Conservation (phyloP, 805 yeast species). For the Torulaspora franciscae region DNA sequence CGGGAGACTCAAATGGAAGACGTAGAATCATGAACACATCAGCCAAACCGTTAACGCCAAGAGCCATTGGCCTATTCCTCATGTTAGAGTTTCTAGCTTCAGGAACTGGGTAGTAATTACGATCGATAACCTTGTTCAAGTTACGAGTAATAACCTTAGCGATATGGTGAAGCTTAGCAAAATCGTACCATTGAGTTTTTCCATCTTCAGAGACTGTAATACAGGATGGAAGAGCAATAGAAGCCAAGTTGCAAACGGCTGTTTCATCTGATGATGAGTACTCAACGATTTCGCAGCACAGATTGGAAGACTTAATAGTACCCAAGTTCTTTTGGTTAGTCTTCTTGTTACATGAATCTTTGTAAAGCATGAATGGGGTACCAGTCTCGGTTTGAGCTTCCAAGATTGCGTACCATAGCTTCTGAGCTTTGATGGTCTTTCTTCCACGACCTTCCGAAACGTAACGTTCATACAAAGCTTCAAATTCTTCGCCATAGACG, state of each 20-base stretch:
- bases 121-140: slow-evolving; percentile 77
- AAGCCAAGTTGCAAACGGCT: slow-evolving; percentile 93
- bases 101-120: slow-evolving; percentile 76
- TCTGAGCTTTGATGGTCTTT: slow-evolving; percentile 73
- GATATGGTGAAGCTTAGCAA: slow-evolving; percentile 66
- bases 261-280: slow-evolving; percentile 88
- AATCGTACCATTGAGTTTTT: slow-evolving; percentile 55
- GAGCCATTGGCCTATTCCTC: slow-evolving; percentile 88
- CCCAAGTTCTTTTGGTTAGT: slow-evolving; percentile 92
- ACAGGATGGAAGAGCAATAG: slow-evolving; percentile 81
- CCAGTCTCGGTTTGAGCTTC: slow-evolving; percentile 97
- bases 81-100: slow-evolving; percentile 71
- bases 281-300: slow-evolving; percentile 92
- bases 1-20: slow-evolving; percentile 78
- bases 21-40: slow-evolving; percentile 78
- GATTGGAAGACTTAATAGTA: slow-evolving; percentile 83
- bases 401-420: slow-evolving; percentile 82
- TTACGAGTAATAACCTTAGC: slow-evolving; percentile 75
- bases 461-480: slow-evolving; percentile 61
- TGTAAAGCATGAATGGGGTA: slow-evolving; percentile 89
- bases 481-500: slow-evolving; percentile 80
- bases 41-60: slow-evolving; percentile 97
- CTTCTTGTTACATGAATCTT: slow-evolving; percentile 84
- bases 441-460: slow-evolving; percentile 65
- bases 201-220: slow-evolving; percentile 46